Conservation (phyloP, 306 rosid species). For the Glycine tomentella region DNA sequence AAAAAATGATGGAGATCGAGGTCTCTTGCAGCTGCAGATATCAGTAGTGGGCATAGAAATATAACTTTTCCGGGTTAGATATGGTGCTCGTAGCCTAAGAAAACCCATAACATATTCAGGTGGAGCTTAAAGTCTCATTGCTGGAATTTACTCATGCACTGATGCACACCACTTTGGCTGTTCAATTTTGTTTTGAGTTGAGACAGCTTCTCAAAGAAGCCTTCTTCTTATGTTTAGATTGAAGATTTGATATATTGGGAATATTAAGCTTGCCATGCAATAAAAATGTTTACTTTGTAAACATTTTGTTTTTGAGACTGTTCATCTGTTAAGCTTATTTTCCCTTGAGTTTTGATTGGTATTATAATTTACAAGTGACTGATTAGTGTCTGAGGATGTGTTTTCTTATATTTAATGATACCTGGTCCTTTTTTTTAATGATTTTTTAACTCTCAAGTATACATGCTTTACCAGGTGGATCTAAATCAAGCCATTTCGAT, state of each 20-base stretch:
- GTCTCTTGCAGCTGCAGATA: background rate
- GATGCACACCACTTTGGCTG: too few species aligned
- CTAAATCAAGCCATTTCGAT: slow-evolving; percentile 90
- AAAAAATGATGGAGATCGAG: background rate
- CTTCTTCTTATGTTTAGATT: slow-evolving; percentile 3
- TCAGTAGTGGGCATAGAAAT: background rate
- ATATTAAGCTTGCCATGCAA: too few species aligned
- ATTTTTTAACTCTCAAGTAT: slow-evolving; percentile 31
- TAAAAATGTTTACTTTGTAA: background rate
- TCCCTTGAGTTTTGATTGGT: background rate
- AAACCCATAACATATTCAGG: background rate
- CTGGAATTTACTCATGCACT: background rate
- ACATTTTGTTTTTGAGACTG: background rate
- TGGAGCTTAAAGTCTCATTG: background rate
- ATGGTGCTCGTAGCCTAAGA: too few species aligned
- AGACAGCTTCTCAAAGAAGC: too few species aligned
- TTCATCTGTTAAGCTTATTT: background rate
- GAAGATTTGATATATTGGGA: slow-evolving; percentile 6
- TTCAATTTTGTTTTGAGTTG: too few species aligned
- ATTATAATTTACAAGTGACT: background rate
- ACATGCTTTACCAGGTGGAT: slow-evolving; percentile 66
- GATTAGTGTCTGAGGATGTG: background rate
- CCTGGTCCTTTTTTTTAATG: background rate
- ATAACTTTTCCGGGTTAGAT: background rate
- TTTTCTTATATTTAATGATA: slow-evolving; percentile 35